A percentile compares a stretch with the other conserved stretches of the same genome.
These are phyloP conservation scores for Podila epicladia DNA, from an alignment of 192 early-diverging fungal genomes.

Conservation along the genomic window DNA sequence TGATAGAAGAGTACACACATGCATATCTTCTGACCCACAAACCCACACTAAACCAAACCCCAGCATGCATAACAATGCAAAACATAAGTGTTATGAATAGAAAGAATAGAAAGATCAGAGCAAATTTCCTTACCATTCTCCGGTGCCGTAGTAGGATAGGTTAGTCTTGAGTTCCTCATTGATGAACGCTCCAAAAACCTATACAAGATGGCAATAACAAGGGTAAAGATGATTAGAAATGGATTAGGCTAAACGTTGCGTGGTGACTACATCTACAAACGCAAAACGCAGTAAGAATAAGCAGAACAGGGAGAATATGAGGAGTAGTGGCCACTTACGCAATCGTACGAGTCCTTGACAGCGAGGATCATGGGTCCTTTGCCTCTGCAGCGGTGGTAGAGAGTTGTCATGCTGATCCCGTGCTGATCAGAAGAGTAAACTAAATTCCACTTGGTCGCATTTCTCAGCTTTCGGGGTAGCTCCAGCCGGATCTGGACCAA, in stretches of 20 bases:
- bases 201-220: constrained; percentile 5
- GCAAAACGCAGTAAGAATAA: not conserved
- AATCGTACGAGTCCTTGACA: constrained; percentile 69
- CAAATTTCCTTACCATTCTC: constrained; percentile 70
- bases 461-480: constrained; percentile 80
- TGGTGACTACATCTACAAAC: no score
- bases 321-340: constrained; percentile 45
- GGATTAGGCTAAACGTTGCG: no score
- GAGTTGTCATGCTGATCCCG: constrained; percentile 88
- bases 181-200: constrained; percentile 86
- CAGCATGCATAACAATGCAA: not conserved
- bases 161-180: constrained; percentile 71
- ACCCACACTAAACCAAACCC: no score
- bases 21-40: no score
- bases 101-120: not conserved
- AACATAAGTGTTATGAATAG: constrained; percentile 2
- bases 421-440: constrained; percentile 95
- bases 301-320: not conserved
- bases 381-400: constrained; percentile 71
- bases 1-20: not conserved
- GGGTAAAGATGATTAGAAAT: no score
- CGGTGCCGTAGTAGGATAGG: constrained; percentile 82
- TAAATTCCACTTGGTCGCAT: constrained; percentile 81
- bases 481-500: constrained; percentile 71
- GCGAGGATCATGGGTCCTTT: constrained; percentile 77